These are phyloP conservation scores for Ophiostoma ips DNA, from an alignment of 2,329 filamentous ascomycete species.

Conservation along the genomic window DNA sequence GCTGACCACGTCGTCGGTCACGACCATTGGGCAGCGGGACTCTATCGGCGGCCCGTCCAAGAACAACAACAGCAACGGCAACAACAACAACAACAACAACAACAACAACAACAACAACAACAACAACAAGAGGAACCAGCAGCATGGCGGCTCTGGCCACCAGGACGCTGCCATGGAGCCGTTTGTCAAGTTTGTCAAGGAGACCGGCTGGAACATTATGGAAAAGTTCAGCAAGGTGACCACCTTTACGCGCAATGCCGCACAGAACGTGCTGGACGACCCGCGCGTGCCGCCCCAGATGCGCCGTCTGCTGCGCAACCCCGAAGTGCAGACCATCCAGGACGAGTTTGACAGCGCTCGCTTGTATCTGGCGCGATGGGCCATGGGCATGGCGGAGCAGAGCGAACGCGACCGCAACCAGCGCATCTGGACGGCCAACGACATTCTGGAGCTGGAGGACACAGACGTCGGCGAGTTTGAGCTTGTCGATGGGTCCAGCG, in stretches of 20 bases:
- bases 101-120: too few relatives aligned
- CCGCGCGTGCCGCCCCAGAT: constrained; percentile 83
- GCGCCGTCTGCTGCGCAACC: constrained; percentile 69
- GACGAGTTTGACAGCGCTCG: constrained; percentile 96
- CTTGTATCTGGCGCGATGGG: constrained; percentile 89
- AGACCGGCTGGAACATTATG: constrained; percentile 89
- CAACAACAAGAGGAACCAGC: too few relatives aligned
- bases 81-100: too few relatives aligned
- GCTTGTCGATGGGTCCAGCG: constrained; percentile 62
- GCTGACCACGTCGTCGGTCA: constrained; percentile 32
- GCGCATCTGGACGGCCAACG: constrained; percentile 83
- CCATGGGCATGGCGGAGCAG: constrained; percentile 97
- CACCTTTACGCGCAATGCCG: constrained; percentile 83
- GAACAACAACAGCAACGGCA: background rate
- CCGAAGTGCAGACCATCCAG: constrained; percentile 86
- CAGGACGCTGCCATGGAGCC: constrained; percentile 75
- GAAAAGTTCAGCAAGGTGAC: constrained; percentile 97
- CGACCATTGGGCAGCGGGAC: constrained; percentile 28
- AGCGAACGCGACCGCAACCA: constrained; percentile 76
- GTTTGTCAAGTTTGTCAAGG: constrained; percentile 83
- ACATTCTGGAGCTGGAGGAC: constrained; percentile 86
- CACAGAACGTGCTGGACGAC: constrained; percentile 84
- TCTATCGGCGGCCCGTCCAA: constrained; percentile 16
- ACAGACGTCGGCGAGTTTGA: constrained; percentile 95
- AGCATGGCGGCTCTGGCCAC: too few relatives aligned